A percentile compares a stretch with the other conserved stretches of the same genome.
These are phyloP conservation scores for Sporothrix brunneoviolacea DNA, from an alignment of 2,329 filamentous ascomycete species.

Conservation along the genomic window DNA sequence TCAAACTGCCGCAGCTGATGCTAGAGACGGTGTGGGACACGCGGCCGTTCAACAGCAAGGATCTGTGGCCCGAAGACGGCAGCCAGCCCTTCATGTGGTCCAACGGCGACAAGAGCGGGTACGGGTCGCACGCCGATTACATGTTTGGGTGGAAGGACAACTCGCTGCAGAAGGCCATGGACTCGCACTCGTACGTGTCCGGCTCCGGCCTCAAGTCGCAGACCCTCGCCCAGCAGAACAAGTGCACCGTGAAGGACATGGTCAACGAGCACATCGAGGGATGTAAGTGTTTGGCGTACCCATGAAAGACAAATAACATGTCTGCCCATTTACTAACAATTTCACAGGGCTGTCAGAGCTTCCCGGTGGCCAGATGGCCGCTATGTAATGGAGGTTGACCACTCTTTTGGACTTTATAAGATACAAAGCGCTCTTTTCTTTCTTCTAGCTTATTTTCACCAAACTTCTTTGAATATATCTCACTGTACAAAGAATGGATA, in stretches of 20 bases:
- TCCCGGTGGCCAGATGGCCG: neutral
- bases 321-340: too few species aligned
- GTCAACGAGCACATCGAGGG: conserved; percentile 25
- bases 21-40: conserved; percentile 33
- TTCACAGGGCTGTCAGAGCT: neutral
- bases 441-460: too few species aligned
- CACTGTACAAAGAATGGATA: too few species aligned
- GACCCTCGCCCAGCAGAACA: conserved; percentile 23
- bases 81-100: conserved; percentile 37
- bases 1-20: conserved; percentile 36
- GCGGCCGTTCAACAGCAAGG: conserved; percentile 29
- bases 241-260: conserved; percentile 23
- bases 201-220: conserved; percentile 25
- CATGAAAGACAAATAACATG: too few species aligned
- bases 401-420: neutral
- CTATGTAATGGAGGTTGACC: neutral
- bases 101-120: conserved; percentile 31
- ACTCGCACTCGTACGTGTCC: conserved; percentile 27
- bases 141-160: conserved; percentile 38
- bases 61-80: conserved; percentile 31
- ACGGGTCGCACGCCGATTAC: conserved; percentile 35
- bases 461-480: too few species aligned
- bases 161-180: conserved; percentile 34
- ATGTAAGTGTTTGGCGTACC: conserved; percentile 24
- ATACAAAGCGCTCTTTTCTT: too few species aligned